phyloP scores from a whole-genome alignment of 208 protist species.

The Trichomonas tenax region DNA sequence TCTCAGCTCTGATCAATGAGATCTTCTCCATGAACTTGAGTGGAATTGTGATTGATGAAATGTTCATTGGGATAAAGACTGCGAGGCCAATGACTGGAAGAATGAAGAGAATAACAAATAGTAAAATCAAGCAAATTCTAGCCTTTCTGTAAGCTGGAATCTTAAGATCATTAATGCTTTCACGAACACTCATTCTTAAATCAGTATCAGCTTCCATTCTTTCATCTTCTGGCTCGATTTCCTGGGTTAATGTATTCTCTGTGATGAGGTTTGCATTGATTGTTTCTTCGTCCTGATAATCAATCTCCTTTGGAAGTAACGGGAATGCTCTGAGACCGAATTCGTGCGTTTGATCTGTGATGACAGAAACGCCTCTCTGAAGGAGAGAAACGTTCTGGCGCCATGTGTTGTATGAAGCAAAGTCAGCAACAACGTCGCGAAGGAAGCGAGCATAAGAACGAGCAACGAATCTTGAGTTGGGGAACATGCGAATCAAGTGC shows the following conservation, averaged over 20 bases:
- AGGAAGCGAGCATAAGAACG: neutral
- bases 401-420: neutral
- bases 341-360: neutral
- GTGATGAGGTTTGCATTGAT: neutral
- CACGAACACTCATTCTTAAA: neutral
- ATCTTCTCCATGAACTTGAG: neutral
- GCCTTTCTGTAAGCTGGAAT: neutral
- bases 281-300: neutral
- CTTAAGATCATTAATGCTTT: neutral
- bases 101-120: neutral
- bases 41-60: neutral
- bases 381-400: neutral
- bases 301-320: neutral
- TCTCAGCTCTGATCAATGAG: neutral
- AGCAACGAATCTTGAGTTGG: neutral
- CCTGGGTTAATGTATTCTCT: neutral
- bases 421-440: neutral
- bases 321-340: neutral
- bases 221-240: neutral
- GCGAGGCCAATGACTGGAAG: neutral
- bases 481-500: neutral
- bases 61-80: neutral
- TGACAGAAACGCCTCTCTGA: neutral
- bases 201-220: neutral
- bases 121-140: neutral